A percentile compares a stretch with the other conserved stretches of the same genome.
These are phyloP conservation scores for Diaporthe sp. DNA, from an alignment of 2,329 filamentous ascomycete species.

Conservation along the genomic window DNA sequence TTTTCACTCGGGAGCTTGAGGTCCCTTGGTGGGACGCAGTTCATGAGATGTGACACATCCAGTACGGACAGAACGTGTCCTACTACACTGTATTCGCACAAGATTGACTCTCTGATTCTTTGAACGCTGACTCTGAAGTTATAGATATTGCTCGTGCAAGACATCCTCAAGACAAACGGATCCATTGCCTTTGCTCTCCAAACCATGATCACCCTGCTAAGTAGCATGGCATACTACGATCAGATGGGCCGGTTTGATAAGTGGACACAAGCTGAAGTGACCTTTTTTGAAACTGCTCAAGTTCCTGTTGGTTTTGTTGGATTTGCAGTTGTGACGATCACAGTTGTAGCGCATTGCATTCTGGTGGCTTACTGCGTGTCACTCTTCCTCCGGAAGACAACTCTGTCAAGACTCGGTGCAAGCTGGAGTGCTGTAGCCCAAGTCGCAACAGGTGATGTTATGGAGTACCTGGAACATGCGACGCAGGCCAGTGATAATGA, in stretches of 20 bases:
- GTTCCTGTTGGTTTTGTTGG: not conserved
- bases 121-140: not conserved
- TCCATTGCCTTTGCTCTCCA: slow-evolving; percentile 11
- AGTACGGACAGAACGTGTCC: not conserved
- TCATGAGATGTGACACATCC: too few species aligned
- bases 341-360: not conserved
- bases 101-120: too few species aligned
- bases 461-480: not conserved
- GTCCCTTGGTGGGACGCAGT: not conserved
- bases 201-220: not conserved
- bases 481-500: not conserved
- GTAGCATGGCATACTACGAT: slow-evolving; percentile 7
- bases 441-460: slow-evolving; percentile 3
- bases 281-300: not conserved
- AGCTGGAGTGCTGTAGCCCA: slow-evolving; percentile 22
- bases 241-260: slow-evolving; percentile 6
- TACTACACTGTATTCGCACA: not conserved
- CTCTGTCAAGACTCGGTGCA: not conserved
- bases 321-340: not conserved
- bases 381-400: slow-evolving; percentile 13
- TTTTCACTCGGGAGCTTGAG: accelerated
- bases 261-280: not conserved
- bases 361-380: not conserved
- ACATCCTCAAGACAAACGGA: not conserved
- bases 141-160: not conserved